phyloP scores from a whole-genome alignment of 306 rosid species.

The Lathyrus aphaca region DNA sequence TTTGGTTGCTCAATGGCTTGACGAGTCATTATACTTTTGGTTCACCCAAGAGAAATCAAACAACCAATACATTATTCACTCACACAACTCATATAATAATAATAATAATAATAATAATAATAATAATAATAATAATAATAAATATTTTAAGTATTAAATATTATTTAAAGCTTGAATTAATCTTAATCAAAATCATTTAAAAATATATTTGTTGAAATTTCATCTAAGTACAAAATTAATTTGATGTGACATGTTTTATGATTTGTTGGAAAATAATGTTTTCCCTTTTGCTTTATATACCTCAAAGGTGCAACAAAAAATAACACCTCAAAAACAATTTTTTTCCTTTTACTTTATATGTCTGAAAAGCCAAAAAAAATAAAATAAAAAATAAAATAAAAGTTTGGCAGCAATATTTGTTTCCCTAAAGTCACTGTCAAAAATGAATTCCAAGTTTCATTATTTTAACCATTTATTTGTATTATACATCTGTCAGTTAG shows the following conservation, averaged over 20 bases:
- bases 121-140: no score
- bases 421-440: constrained; percentile 24
- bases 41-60: constrained; percentile 1
- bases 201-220: background rate
- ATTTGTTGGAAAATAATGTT: background rate
- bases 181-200: background rate
- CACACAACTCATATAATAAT: background rate
- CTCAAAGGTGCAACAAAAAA: no score
- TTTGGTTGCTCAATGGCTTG: background rate
- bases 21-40: background rate
- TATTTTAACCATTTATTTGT: constrained; percentile 24
- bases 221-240: background rate
- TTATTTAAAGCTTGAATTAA: background rate
- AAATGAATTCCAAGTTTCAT: constrained; percentile 29
- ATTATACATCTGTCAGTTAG: constrained; percentile 38
- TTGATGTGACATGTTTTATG: background rate
- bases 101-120: no score
- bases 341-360: background rate
- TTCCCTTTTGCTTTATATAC: background rate
- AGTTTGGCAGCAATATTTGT: background rate
- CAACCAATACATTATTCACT: background rate
- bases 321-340: background rate
- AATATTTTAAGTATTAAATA: background rate
- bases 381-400: background rate
- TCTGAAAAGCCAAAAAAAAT: background rate